Base-by-base conservation (phyloP, 1,284 basidiomycete genomes). In the Ceratobasidium sp. region DNA sequence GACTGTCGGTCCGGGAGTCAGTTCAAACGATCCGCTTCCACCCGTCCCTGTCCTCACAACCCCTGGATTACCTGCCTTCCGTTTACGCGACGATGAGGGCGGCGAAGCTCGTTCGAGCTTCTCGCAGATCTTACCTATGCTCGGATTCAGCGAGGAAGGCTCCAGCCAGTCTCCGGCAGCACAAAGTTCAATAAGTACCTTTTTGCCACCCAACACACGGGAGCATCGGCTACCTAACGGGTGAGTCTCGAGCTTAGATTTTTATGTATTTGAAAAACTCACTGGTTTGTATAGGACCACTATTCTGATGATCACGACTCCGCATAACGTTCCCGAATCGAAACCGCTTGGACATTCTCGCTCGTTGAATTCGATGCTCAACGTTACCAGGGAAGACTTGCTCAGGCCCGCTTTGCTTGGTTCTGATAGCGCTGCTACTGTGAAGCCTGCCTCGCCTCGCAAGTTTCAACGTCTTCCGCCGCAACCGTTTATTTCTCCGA, bases 231-330 rank as follows among this genome's bases (percentile, higher is more conserved):
- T 74, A 17, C 59, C 28, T 40, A 61, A 74, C 50, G 71, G 71
- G 71, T 64, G 33, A 40, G 59, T 17, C 10, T 28, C 46, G 17
- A n/a, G n/a, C n/a, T 65, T 54, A n/a, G 48, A 61, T 15, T 65
- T 4, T 42, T 38, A 26, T 23, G 17, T 15, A 6, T 3, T 54
- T 38, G 44, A 74, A 17, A 28, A 13, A 17, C 42, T 54, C 4
- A 64, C 46, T 2, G 57, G 7, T 38, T 6, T 38, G 15, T 10
- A 1, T 42, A 74, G 71, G 28, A 74, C 71, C 9, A 64, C 71
- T 48, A 74, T 74, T 38, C 38, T 74, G 61, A 74, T 74, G 71
- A 74, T 74, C 42, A 74, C 71, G 71, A 74, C 71, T 12, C 71
- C 71, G 9, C 71, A 65, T 23, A 42, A 9, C 13, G 15, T 28